A percentile compares a stretch with the other conserved stretches of the same genome.
Evolutionary conservation across 257 asterid species (phyloP).

Genomic region (Handroanthus guayacan): DNA sequence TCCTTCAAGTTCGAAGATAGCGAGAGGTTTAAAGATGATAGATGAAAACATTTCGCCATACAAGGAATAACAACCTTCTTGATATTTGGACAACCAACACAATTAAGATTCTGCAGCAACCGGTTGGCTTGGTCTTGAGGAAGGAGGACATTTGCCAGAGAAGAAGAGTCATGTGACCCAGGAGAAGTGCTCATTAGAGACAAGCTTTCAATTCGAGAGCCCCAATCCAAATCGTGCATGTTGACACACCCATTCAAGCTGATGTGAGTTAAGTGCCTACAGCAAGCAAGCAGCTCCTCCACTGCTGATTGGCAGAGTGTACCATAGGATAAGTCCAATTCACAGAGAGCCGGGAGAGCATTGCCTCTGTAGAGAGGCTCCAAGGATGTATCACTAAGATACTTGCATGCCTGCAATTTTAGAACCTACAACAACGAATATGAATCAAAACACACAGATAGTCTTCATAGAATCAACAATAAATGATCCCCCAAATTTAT

Average conservation of each 20-base stretch:
- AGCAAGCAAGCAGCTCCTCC: conserved; percentile 78
- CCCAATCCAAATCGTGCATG: conserved; percentile 85
- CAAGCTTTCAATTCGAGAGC: conserved; percentile 38
- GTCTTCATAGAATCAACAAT: neutral
- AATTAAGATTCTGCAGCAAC: conserved; percentile 68
- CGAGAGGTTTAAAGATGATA: conserved; percentile 73
- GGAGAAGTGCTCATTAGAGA: conserved; percentile 36
- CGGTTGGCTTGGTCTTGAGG: conserved; percentile 50
- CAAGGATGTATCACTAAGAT: conserved; percentile 68
- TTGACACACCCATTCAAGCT: conserved; percentile 81
- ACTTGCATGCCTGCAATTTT: conserved; percentile 91
- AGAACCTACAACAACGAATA: conserved; percentile 56
- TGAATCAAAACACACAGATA: conserved; percentile 14
- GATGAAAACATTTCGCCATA: conserved; percentile 59
- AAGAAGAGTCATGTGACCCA: conserved; percentile 34
- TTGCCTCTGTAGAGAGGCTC: conserved; percentile 76
- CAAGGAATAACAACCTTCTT: conserved; percentile 73
- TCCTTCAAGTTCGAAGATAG: conserved; percentile 72
- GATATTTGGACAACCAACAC: conserved; percentile 84
- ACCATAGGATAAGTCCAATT: conserved; percentile 83
- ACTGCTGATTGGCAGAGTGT: conserved; percentile 78
- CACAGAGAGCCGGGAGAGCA: conserved; percentile 74
- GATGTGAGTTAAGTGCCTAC: conserved; percentile 72
- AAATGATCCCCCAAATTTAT: neutral
- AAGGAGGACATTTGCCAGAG: conserved; percentile 30